phyloP scores from a whole-genome alignment of 805 yeast genomes.

The Millerago galiae region DNA sequence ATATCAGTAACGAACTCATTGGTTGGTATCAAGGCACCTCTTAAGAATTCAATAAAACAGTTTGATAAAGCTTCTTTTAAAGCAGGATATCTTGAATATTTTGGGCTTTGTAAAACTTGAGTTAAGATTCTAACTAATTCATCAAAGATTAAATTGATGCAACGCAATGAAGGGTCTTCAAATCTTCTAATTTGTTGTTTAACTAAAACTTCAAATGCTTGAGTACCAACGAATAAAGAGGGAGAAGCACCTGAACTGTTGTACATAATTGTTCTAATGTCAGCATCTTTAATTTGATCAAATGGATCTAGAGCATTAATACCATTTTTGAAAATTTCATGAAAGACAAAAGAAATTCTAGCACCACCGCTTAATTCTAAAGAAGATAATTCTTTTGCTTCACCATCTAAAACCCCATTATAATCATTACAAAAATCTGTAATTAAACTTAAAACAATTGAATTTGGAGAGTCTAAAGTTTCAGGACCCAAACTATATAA shows the following conservation, averaged over 20 bases:
- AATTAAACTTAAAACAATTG: conserved; percentile 83
- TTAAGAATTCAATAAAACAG: conserved; percentile 70
- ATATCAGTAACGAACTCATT: conserved; percentile 79
- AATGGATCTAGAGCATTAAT: conserved; percentile 89
- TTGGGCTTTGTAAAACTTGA: conserved; percentile 76
- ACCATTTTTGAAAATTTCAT: conserved; percentile 92
- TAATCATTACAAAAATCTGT: conserved; percentile 91
- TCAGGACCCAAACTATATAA: conserved; percentile 79
- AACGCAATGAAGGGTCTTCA: conserved; percentile 87
- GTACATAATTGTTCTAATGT: conserved; percentile 94
- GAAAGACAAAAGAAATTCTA: conserved; percentile 93
- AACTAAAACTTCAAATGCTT: conserved; percentile 92
- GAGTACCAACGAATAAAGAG: conserved; percentile 92
- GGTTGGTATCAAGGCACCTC: conserved; percentile 78
- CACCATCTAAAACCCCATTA: conserved; percentile 86
- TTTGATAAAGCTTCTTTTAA: conserved; percentile 82
- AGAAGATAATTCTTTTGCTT: conserved; percentile 80
- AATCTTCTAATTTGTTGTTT: conserved; percentile 90
- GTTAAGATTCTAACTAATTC: conserved; percentile 87
- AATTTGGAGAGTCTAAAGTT: conserved; percentile 81
- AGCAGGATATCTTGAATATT: conserved; percentile 83
- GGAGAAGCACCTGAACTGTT: conserved; percentile 97
- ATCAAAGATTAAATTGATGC: conserved; percentile 87
- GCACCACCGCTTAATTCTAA: conserved; percentile 97
- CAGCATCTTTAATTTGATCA: conserved; percentile 92